Conservation (phyloP, 2,329 filamentous ascomycete species). For the Akanthomyces uredinophilus region DNA sequence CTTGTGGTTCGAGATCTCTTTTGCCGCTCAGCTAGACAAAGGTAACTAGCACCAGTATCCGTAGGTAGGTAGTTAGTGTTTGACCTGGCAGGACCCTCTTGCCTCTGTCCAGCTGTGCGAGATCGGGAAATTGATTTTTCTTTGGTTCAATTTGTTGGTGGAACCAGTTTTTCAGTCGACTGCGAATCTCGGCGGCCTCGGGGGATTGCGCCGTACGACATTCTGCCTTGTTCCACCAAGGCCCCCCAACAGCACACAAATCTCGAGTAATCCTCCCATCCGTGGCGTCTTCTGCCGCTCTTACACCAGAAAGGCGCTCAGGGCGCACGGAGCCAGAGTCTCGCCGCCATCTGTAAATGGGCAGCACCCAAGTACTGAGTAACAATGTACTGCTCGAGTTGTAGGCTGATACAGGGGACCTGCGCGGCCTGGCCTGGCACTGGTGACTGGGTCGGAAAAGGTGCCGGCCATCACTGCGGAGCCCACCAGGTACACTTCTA, state of each 20-base stretch:
- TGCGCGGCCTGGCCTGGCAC: neutral
- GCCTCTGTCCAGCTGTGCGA: neutral
- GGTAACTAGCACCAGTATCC: no score
- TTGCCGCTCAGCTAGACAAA: conserved; percentile 1
- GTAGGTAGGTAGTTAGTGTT: neutral
- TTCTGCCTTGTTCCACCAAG: neutral
- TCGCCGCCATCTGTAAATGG: no score
- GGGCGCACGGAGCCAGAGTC: no score
- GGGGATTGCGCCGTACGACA: neutral
- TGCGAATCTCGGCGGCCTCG: conserved; percentile 1
- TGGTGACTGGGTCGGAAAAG: conserved; percentile 3
- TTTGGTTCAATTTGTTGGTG: conserved; percentile 2
- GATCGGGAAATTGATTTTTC: conserved; percentile 11
- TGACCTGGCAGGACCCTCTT: neutral
- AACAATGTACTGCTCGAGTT: neutral
- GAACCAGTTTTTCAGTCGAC: neutral
- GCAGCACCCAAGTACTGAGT: no score
- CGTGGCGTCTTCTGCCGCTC: neutral
- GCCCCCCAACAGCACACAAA: neutral
- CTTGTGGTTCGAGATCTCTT: neutral
- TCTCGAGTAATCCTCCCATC: neutral
- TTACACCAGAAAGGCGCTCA: neutral
- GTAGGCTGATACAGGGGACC: neutral
- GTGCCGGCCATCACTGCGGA: conserved; percentile 5
- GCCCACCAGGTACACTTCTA: neutral